Percentiles rank a stretch among this genome's conserved stretches.
phyloP scores from a whole-genome alignment of 805 yeast species.

The Torulaspora delbrueckii region DNA sequence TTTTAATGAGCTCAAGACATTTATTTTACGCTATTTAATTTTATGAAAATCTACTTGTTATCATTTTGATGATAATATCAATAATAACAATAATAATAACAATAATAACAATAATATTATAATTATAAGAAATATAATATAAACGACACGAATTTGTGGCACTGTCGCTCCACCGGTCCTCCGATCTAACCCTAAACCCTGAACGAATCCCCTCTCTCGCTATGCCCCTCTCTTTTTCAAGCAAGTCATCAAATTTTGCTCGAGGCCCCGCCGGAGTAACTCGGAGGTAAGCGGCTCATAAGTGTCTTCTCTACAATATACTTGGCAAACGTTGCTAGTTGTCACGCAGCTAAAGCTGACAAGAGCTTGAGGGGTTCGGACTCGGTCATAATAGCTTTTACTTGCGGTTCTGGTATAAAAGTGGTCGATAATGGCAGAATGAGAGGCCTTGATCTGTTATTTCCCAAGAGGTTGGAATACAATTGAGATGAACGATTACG shows the following conservation, averaged over 20 bases:
- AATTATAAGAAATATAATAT: not conserved
- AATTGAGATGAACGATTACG: slow-evolving; percentile 4
- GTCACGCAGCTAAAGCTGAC: not conserved
- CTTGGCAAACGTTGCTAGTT: not conserved
- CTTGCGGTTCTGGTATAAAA: not conserved
- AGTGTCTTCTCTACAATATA: not conserved
- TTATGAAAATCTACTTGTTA: not conserved
- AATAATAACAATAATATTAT: not conserved
- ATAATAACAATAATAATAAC: not conserved
- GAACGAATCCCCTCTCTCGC: not conserved
- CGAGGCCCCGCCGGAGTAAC: slow-evolving; percentile 1
- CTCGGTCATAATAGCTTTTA: not conserved
- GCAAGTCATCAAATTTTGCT: not conserved
- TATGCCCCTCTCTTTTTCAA: not conserved
- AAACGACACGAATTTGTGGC: not conserved
- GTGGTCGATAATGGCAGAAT: not conserved
- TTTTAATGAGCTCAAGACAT: not conserved
- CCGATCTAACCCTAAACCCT: not conserved
- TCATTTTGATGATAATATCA: too few relatives aligned
- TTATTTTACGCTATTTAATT: not conserved
- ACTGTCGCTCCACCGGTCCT: not conserved
- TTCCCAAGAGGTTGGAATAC: not conserved
- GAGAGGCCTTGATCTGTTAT: not conserved
- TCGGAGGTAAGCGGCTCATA: slow-evolving; percentile 1
- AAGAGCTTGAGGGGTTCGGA: not conserved